These are phyloP conservation scores for Cryptococcus sp. DNA, from an alignment of 1,284 basidiomycete species.

Conservation along the genomic window DNA sequence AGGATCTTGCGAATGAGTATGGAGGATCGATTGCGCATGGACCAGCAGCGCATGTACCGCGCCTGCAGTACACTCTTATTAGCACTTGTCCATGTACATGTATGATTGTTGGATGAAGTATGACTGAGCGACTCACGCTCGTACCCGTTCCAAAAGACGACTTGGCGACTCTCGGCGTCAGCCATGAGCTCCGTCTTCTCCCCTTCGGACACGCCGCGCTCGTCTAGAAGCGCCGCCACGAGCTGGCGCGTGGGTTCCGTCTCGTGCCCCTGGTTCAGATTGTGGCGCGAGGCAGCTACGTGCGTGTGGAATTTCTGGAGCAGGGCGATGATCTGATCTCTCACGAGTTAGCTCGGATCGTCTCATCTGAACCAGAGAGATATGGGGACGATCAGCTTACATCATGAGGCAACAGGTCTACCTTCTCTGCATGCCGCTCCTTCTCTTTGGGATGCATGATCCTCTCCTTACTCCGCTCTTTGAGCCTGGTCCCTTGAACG, in stretches of 20 bases:
- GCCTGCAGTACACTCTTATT: background rate
- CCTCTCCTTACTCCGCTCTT: background rate
- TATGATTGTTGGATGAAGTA: background rate
- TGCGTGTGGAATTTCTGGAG: slow-evolving; percentile 5
- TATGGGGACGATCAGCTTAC: no score
- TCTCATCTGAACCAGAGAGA: no score
- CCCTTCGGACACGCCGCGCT: slow-evolving; percentile 8
- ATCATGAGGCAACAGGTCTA: no score
- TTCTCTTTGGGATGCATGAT: no score
- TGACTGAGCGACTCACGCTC: slow-evolving; percentile 5
- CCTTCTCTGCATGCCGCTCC: no score
- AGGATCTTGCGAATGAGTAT: background rate
- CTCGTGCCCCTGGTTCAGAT: slow-evolving; percentile 4
- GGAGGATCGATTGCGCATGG: slow-evolving; percentile 8
- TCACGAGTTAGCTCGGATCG: no score
- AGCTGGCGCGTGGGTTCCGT: slow-evolving; percentile 3
- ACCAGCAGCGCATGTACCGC: slow-evolving; percentile 7
- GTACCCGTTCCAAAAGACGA: slow-evolving; percentile 14
- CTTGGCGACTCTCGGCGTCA: slow-evolving; percentile 5
- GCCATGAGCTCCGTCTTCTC: slow-evolving; percentile 10
- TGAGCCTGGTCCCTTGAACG: background rate
- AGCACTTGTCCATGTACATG: background rate
- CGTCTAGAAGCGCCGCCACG: slow-evolving; percentile 5
- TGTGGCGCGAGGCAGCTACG: slow-evolving; percentile 6
- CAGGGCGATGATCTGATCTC: background rate